Evolutionary conservation across 2,329 filamentous ascomycete genomes (phyloP), one percentile per base, ranked within the genome.

Genomic region (Alternaria atra): DNA sequence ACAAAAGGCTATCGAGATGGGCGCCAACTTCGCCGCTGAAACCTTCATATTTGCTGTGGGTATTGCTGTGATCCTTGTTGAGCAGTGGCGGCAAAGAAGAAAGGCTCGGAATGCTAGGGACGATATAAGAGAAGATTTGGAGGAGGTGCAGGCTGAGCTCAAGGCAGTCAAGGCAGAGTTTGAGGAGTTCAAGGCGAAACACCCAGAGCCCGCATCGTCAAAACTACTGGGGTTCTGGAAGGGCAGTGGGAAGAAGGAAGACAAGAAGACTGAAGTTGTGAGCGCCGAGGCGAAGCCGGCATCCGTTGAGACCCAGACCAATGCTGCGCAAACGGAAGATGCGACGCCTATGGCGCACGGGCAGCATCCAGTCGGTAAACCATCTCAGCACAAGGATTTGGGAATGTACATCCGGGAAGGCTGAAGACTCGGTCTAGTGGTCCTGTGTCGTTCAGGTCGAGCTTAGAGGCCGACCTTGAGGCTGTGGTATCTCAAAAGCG

Each of bases 11-110:
- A 90, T 91, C 55, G 89, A 91, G 72, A 85, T 86, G 37, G 89
- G 89, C 4, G 89, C 89, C 4, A 90, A 89, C 64, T 91, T 91
- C 70, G 89, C 89, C 50, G 87, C 87, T 32, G 89, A 91, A 71
- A 79, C 86, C 0, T 91, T 91, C 71, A 82, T 91, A 39, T 90
- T 91, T 67, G 68, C 83, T 4, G 89, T 91, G 12, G 89, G 86
- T 1, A 87, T 86, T 6, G 80, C 85, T 0, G 76, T 90, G 60
- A 87, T 91, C 44, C 74, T 90, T 0, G 87, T 87, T 54, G 89
- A 91, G 70, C 84, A 85, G 20, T 87, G 84, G 83, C 80, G 88
- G 55, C 85, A 86, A 30, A 81, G 87, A 53, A 81, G 85, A 60
- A 91, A 90, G 72, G 87, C 88, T 63, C 84, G 80, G 50, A 85